Percentiles rank a stretch among this genome's conserved stretches.
phyloP scores from a whole-genome alignment of 176 grass and related monocot species.

The Triticum urartu region DNA sequence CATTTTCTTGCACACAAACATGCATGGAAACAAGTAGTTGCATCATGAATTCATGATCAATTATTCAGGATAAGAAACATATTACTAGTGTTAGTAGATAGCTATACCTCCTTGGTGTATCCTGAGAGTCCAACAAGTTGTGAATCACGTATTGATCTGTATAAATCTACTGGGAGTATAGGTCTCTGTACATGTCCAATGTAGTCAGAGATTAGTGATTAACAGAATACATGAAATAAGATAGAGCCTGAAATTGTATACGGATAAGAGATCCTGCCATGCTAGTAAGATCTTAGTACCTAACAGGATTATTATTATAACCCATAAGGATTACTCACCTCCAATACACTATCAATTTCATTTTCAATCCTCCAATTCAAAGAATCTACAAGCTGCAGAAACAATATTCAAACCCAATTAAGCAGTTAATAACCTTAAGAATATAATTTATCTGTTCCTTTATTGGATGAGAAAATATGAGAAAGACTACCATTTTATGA shows the following conservation, averaged over 20 bases:
- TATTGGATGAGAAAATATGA: neutral
- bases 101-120: slow-evolving; percentile 81
- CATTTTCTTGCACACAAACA: no score
- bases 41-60: no score
- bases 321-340: slow-evolving; percentile 58
- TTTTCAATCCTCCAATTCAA: slow-evolving; percentile 96
- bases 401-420: slow-evolving; percentile 17
- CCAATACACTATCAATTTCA: slow-evolving; percentile 75
- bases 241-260: neutral
- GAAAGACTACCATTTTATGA: slow-evolving; percentile 85
- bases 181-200: slow-evolving; percentile 70
- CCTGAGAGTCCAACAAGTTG: slow-evolving; percentile 95
- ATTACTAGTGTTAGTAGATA: slow-evolving; percentile 15
- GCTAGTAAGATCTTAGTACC: slow-evolving; percentile 1
- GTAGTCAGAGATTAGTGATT: slow-evolving; percentile 19
- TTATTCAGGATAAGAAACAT: slow-evolving; percentile 1
- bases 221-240: neutral
- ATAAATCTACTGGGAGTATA: slow-evolving; percentile 79
- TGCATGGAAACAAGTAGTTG: no score
- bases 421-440: slow-evolving; percentile 1
- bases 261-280: neutral
- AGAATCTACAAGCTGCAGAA: slow-evolving; percentile 76
- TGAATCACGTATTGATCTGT: slow-evolving; percentile 77
- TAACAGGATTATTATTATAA: neutral
- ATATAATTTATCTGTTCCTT: neutral